These are phyloP conservation scores for Colletotrichum magnum DNA, from an alignment of 2,329 filamentous ascomycete species.

Conservation along the genomic window DNA sequence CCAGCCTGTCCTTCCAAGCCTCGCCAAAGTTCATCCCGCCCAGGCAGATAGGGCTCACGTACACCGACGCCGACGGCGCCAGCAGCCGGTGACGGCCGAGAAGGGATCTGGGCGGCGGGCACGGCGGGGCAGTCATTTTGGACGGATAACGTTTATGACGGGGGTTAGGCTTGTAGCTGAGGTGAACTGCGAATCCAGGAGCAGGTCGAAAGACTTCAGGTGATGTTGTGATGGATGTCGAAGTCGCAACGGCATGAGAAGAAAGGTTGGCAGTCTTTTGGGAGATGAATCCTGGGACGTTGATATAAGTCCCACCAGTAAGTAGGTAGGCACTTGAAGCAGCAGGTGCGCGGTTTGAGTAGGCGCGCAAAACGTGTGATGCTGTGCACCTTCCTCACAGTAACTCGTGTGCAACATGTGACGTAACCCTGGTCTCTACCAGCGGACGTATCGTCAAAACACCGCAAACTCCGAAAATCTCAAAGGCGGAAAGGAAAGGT, in stretches of 20 bases:
- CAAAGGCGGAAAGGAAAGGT: neutral
- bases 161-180: neutral
- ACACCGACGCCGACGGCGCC: conserved; percentile 61
- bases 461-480: neutral
- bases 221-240: too few species aligned
- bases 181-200: neutral
- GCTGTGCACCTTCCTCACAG: too few species aligned
- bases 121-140: neutral
- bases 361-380: too few species aligned
- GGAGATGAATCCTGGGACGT: too few species aligned
- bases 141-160: neutral
- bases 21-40: conserved; percentile 67
- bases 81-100: conserved; percentile 67
- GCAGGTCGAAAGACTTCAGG: neutral
- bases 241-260: too few species aligned
- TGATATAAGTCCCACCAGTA: too few species aligned
- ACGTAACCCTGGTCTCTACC: neutral
- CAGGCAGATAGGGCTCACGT: conserved; percentile 65
- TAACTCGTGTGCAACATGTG: too few species aligned
- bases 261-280: too few species aligned
- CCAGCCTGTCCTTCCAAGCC: conserved; percentile 61
- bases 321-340: too few species aligned
- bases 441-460: neutral
- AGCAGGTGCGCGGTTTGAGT: too few species aligned
- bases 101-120: conserved; percentile 42